Percentiles rank a stretch among this genome's conserved stretches.
Conservation (phyloP, 2,329 filamentous ascomycete species). For the Pestalotiopsis sp. region DNA sequence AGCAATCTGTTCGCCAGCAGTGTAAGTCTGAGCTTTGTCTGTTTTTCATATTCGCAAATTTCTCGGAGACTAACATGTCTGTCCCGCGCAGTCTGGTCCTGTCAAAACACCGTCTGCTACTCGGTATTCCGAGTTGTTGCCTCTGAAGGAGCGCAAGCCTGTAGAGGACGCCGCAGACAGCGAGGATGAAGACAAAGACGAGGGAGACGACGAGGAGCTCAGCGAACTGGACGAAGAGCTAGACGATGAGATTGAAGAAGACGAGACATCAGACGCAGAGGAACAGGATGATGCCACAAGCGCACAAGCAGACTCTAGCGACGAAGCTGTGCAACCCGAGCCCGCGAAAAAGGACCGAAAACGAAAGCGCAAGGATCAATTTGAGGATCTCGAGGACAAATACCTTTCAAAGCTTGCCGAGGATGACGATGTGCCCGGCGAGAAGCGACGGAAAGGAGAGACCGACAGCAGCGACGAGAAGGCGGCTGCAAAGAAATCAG, state of each 20-base stretch:
- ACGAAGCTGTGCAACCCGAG: conserved; percentile 37
- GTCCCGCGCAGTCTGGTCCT: conserved; percentile 49
- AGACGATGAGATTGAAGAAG: conserved; percentile 24
- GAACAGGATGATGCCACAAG: conserved; percentile 33
- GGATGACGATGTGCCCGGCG: conserved; percentile 53
- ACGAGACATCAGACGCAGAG: conserved; percentile 33
- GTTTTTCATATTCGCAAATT: not conserved
- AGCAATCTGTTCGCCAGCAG: conserved; percentile 19
- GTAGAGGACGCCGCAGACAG: conserved; percentile 23
- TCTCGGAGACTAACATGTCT: not conserved
- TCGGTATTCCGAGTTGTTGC: conserved; percentile 44
- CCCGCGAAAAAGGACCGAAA: conserved; percentile 58
- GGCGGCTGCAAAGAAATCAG: conserved; percentile 4
- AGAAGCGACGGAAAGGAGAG: conserved; percentile 56
- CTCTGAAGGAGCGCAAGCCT: conserved; percentile 35
- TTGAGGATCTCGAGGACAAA: conserved; percentile 70
- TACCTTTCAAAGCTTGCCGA: conserved; percentile 69
- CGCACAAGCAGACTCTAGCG: conserved; percentile 36
- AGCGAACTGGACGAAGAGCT: conserved; percentile 39
- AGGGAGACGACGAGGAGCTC: conserved; percentile 35
- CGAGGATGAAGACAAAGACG: conserved; percentile 27
- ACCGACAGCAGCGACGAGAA: conserved; percentile 30
- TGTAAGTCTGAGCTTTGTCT: conserved; percentile 21
- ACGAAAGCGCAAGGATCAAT: conserved; percentile 68
- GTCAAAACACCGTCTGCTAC: conserved; percentile 47